Base-by-base conservation (phyloP, 306 rosid species). In the Urtica urens region DNA sequence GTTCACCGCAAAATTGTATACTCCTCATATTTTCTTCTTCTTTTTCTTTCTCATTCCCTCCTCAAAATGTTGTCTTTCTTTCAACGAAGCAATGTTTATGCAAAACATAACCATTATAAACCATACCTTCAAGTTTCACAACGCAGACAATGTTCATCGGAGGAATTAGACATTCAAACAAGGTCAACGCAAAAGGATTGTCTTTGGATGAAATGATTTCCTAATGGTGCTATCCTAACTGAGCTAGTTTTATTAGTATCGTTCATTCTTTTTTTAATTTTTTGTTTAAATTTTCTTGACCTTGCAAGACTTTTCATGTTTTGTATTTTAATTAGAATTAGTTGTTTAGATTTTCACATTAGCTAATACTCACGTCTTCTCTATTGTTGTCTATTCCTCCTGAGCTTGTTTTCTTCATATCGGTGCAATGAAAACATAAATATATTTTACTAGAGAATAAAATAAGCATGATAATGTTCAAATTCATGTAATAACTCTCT, bases 231-330 rank as follows among this genome's bases (percentile, higher is more conserved):
- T 83, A 74, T 83, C 90, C 75, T 53, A 14, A 11, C 47, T 74
- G 94, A 83, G 90, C 94, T 83, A 54, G 0, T 11, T 1, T 20
- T 0, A 0, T 0, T 3, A 6, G 1, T 28, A 5, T 1, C 0
- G 20, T 0, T 10, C 0, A 13, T 5, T 22, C 1, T 11, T 10
- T 11, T 13, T 10, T 24, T 0, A 10, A 7, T 0, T 1, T 19
- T 27, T 0, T 0, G 0, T 3, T 11, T 1, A 3, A 27, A 39
- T 28, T 79, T 83, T 83, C 90, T 83, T 83, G 90, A 83, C 72
- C 90, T 83, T 83, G 94, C 90, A 83, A 74, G 94, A 5, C 94
- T 80, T 79, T 70, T 33, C 26, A 0, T 0, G 3, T 21, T 3
- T 35, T 57, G 0, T 0, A 0, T 0, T 0, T 0, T 4, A 1